These are phyloP conservation scores for Apiotrichum veenhuisii DNA, from an alignment of 1,284 basidiomycete genomes.

Conservation along the genomic window DNA sequence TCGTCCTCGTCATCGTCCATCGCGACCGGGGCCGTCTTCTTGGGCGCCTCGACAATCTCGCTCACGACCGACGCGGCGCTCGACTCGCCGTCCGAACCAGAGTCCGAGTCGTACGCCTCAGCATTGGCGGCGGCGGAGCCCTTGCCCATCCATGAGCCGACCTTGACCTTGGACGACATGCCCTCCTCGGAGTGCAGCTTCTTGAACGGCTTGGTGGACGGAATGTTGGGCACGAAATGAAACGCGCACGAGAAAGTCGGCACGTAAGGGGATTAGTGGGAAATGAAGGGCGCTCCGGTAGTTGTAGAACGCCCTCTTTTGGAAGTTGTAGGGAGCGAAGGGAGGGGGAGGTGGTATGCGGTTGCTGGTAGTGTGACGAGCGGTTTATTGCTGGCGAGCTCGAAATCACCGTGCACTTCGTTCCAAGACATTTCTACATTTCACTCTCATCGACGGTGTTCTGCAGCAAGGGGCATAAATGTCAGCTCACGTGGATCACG, in stretches of 20 bases:
- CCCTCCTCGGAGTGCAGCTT: slow-evolving; percentile 41
- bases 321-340: not conserved
- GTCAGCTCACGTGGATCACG: not conserved
- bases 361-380: not conserved
- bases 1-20: slow-evolving; percentile 26
- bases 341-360: not conserved
- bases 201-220: slow-evolving; percentile 22
- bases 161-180: slow-evolving; percentile 43
- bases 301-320: slow-evolving; percentile 1
- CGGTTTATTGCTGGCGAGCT: not conserved
- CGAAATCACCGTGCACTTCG: too few relatives aligned
- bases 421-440: not conserved
- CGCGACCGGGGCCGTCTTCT: slow-evolving; percentile 12
- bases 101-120: slow-evolving; percentile 39
- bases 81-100: slow-evolving; percentile 18
- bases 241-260: not conserved
- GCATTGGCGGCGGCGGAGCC: slow-evolving; percentile 15
- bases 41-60: not conserved
- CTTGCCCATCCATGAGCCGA: slow-evolving; percentile 47
- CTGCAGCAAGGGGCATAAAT: not conserved
- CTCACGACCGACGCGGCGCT: slow-evolving; percentile 4
- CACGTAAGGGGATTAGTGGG: not conserved
- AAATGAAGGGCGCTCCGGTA: not conserved
- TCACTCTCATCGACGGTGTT: not conserved
- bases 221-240: not conserved